A percentile compares a stretch with the other conserved stretches of the same genome.
phyloP scores from a whole-genome alignment of 1,139 yeast genomes.

The Diutina siamensis region DNA sequence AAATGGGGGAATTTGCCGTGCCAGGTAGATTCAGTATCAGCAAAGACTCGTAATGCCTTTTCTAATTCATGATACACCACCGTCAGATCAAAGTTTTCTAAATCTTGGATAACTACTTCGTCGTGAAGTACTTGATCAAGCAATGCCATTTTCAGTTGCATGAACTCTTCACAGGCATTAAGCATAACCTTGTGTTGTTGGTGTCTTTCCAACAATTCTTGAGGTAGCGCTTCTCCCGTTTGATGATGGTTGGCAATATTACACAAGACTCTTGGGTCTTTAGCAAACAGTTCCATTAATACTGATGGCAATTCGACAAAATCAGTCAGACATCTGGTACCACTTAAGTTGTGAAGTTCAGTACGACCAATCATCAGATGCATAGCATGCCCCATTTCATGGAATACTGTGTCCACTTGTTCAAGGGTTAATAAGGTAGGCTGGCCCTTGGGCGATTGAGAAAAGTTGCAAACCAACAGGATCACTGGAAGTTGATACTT shows the following conservation, averaged over 20 bases:
- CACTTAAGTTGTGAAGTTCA: constrained; percentile 78
- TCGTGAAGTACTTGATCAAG: constrained; percentile 72
- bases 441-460: constrained; percentile 11
- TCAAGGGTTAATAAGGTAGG: constrained; percentile 49
- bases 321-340: constrained; percentile 92
- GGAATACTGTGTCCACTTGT: constrained; percentile 90
- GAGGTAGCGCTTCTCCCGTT: constrained; percentile 54
- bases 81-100: constrained; percentile 35
- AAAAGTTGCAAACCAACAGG: constrained; percentile 79
- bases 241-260: constrained; percentile 65
- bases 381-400: constrained; percentile 99
- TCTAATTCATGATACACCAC: constrained; percentile 59
- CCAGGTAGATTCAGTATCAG: constrained; percentile 69
- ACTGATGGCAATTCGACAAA: constrained; percentile 95
- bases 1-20: constrained; percentile 92
- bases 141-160: constrained; percentile 84
- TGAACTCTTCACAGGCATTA: constrained; percentile 64
- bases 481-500: constrained; percentile 80
- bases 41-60: constrained; percentile 38
- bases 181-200: constrained; percentile 43
- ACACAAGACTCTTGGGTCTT: constrained; percentile 63
- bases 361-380: constrained; percentile 96
- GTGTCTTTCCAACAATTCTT: constrained; percentile 25
- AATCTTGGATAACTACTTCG: constrained; percentile 24
- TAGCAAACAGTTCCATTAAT: constrained; percentile 86